A percentile compares a stretch with the other conserved stretches of the same genome.
Evolutionary conservation across 129 eudicot genomes (phyloP).

Genomic region (Silybum marianum): DNA sequence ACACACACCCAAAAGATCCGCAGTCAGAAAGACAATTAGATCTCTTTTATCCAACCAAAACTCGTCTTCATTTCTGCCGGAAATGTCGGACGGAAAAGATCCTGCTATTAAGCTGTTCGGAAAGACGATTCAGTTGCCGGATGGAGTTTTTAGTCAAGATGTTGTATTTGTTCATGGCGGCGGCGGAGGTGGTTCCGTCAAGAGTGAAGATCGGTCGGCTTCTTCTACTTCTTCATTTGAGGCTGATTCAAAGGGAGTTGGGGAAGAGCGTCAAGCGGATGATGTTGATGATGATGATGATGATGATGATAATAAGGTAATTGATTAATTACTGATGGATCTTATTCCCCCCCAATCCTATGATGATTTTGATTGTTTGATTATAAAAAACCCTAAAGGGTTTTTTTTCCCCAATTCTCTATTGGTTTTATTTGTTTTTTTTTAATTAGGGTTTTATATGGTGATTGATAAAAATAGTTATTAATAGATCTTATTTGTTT

Average conservation of each 20-base stretch:
- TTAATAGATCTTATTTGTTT: neutral
- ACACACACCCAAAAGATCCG: conserved; percentile 18
- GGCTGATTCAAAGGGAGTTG: conserved; percentile 23
- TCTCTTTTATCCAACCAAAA: conserved; percentile 35
- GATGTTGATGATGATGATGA: conserved; percentile 33
- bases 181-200: conserved; percentile 23
- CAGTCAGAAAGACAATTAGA: conserved; percentile 25
- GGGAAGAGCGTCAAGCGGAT: conserved; percentile 30
- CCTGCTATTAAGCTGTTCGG: conserved; percentile 81
- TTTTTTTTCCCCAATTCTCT: neutral
- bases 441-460: conserved; percentile 15
- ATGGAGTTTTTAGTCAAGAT: conserved; percentile 20
- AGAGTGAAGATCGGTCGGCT: conserved; percentile 38
- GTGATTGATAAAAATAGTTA: neutral
- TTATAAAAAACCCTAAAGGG: neutral
- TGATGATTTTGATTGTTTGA: neutral
- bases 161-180: conserved; percentile 16
- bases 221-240: conserved; percentile 46
- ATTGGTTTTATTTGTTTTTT: neutral
- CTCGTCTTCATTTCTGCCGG: conserved; percentile 10
- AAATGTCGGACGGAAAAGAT: conserved; percentile 66
- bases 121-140: conserved; percentile 73
- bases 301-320: conserved; percentile 21
- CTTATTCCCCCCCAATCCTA: conserved; percentile 4
- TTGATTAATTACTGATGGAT: conserved; percentile 28